Base-by-base conservation (phyloP, 2,329 filamentous ascomycete genomes). In the Pseudocercospora macadamiae region DNA sequence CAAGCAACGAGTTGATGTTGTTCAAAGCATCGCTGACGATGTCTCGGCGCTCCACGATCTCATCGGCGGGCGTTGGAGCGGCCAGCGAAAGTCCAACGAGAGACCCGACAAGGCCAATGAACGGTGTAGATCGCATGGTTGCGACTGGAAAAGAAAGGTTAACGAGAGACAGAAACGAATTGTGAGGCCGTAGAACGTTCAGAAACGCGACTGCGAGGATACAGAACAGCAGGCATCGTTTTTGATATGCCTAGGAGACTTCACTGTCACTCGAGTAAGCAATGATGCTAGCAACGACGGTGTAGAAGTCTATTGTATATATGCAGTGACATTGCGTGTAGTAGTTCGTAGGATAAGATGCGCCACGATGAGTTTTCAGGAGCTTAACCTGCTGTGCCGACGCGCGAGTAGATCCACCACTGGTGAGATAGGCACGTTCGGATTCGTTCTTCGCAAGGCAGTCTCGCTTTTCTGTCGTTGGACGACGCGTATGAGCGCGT, bases 11-110 rank as follows among this genome's bases (percentile, higher is more conserved):
- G 25, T 36, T 34, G 47, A 51, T 36, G 16, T 51, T 44, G 18
- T 32, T 30, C 18, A 54, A 30, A 28, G 56, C 52, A 32, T 59
- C 39, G 25, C 45, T 54, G 34, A 54, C 30, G 4, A 54, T 54
- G 23, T 51, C 28, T 7, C 49, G 45, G 10, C 47, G 45, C 10
- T 54, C 42, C 32, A 59, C n/a, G 10, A 42, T 21, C 3, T 19
- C 36, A 34, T 34, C 36, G 14, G 37, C 53, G 2, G 47, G 45
- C 10, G 51, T 59, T 34, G 57, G 57, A n/a, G 52, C 57, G 19
- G 57, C 57, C 10, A 47, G 51, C 14, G 30, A 42, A 12, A 39
- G 44, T 30, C 42, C 45, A 51, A 59, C 14, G 14, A 58, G 49
- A 39, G 39, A 53, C 5, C n/a, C 39, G 19, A 47, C 12, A 8